Base-by-base conservation (phyloP, 495 filamentous ascomycete genomes). In the Durotheca rogersii region DNA sequence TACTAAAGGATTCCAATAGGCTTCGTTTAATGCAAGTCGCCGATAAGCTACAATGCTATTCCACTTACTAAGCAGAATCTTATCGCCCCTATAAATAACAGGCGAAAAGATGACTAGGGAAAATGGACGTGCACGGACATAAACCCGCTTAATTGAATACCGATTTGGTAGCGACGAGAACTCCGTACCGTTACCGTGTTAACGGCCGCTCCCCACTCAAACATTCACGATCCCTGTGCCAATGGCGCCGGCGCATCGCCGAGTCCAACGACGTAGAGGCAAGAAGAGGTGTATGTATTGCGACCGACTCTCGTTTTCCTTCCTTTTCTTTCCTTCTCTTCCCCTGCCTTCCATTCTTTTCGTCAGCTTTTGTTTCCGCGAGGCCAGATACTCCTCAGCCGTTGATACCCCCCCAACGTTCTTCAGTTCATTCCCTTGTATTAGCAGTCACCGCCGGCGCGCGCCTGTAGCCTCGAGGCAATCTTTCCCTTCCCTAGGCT, bases 401-500 rank as follows among this genome's bases (percentile, higher is more conserved):
- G 18, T 45, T 36, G 39, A 62, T 60, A 55, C 47, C 46, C 52
- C 30, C 30, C 30, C 23, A 16, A n/a, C 41, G 16, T 52, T 40
- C 12, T 66, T 62, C 57, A 25, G 11, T 68, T 68, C 66, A 25
- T 53, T 33, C 30, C 31, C 7, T 61, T 67, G 64, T 68, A 63
- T 68, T 68, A 67, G 67, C 66, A 65, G 17, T 61, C n/a, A n/a
- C n/a, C n/a, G n/a, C 27, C 21, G 36, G 31, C 53, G 53, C 38
- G 23, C 49, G 39, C 54, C 18, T 35, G 37, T 35, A 20, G 6
- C 41, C 15, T 37, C 31, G 38, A 37, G 44, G 11, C 48, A 35
- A 49, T 27, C 4, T 12, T 0, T 18, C 12, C 34, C 11, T 29
- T 25, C 39, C 53, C 35, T 34, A 37, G 39, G 34, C 47, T 25